phyloP scores from a whole-genome alignment of 2,329 filamentous ascomycete genomes.

The Arachnopeziza araneosa region DNA sequence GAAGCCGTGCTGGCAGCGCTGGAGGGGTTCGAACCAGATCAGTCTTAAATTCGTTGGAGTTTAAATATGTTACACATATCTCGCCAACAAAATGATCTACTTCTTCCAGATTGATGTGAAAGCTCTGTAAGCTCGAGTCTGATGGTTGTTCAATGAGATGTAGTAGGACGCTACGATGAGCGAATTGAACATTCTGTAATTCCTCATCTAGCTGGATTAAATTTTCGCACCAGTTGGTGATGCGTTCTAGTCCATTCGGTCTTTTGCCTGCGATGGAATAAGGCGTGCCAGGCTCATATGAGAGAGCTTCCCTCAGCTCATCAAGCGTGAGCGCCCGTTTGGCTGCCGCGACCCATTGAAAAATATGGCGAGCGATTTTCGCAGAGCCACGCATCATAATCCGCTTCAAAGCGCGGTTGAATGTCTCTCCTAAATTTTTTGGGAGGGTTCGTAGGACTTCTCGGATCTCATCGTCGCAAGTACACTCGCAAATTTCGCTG shows the following conservation, averaged over 20 bases:
- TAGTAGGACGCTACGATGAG: slow-evolving; percentile 30
- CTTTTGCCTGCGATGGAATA: slow-evolving; percentile 22
- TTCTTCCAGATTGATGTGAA: slow-evolving; percentile 24
- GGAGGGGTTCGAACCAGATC: slow-evolving; percentile 16
- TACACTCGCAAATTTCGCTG: slow-evolving; percentile 31
- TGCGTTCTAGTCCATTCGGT: slow-evolving; percentile 26
- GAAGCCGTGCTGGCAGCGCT: slow-evolving; percentile 5
- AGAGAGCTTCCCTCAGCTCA: slow-evolving; percentile 35
- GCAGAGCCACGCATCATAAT: slow-evolving; percentile 22
- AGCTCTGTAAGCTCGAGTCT: slow-evolving; percentile 10
- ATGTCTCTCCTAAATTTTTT: slow-evolving; percentile 28
- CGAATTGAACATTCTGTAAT: slow-evolving; percentile 29
- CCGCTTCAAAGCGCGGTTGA: slow-evolving; percentile 24
- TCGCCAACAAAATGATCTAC: slow-evolving; percentile 31
- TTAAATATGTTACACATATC: slow-evolving; percentile 36
- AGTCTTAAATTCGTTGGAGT: slow-evolving; percentile 36
- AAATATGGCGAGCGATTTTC: slow-evolving; percentile 21
- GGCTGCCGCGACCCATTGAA: slow-evolving; percentile 31
- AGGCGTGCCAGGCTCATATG: slow-evolving; percentile 30
- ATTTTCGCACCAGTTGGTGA: slow-evolving; percentile 32
- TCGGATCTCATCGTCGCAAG: slow-evolving; percentile 31
- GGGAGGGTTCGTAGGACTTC: slow-evolving; percentile 30
- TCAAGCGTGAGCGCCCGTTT: slow-evolving; percentile 31
- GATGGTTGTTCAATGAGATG: slow-evolving; percentile 21
- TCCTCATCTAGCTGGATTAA: slow-evolving; percentile 32